Percentiles rank a stretch among this genome's conserved stretches.
These are phyloP conservation scores for Erodium trifolium DNA, from an alignment of 441 rosid species.

Conservation along the genomic window DNA sequence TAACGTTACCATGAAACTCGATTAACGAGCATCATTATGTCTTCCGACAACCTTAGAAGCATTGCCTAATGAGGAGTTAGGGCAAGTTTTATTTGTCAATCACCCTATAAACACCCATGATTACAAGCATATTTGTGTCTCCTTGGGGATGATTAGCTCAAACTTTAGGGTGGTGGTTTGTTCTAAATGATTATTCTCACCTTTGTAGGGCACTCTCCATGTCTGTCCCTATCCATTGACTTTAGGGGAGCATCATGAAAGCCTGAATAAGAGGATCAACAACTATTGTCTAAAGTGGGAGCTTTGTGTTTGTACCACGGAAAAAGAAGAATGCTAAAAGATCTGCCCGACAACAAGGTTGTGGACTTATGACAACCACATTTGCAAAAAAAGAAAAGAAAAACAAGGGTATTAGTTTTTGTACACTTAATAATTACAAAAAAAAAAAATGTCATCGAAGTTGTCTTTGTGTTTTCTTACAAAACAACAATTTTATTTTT, in stretches of 20 bases:
- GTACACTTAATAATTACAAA: too few species aligned
- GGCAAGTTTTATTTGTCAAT: neutral
- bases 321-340: neutral
- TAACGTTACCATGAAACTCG: neutral
- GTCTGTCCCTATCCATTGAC: neutral
- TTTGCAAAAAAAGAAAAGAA: too few species aligned
- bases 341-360: neutral
- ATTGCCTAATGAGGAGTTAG: neutral
- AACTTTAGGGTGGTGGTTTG: neutral
- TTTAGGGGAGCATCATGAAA: too few species aligned
- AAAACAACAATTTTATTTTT: too few species aligned
- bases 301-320: neutral
- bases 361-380: too few species aligned
- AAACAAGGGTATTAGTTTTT: too few species aligned
- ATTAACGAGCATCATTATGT: neutral
- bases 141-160: neutral
- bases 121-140: neutral
- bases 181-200: neutral
- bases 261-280: neutral
- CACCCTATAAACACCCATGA: neutral
- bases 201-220: neutral
- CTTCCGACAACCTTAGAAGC: neutral
- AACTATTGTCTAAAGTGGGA: neutral
- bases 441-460: too few species aligned
- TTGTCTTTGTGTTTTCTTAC: too few species aligned